A percentile compares a stretch with the other conserved stretches of the same genome.
phyloP scores from a whole-genome alignment of 2,329 filamentous ascomycete genomes.

The Podosphaera xanthii region DNA sequence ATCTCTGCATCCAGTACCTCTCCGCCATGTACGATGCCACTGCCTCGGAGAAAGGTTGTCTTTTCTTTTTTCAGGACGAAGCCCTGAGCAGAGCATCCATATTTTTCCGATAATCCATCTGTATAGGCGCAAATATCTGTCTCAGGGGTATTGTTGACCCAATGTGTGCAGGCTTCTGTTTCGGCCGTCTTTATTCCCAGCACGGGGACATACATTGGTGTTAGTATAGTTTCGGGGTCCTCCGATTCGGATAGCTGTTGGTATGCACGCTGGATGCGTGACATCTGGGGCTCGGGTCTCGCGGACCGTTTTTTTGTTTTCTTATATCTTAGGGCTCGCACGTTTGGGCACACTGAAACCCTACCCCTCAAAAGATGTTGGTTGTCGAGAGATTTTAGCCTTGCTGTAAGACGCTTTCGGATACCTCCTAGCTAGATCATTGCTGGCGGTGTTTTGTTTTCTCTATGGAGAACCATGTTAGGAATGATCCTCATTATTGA shows the following conservation, averaged over 20 bases:
- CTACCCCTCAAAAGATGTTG: neutral
- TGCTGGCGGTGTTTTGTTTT: no score
- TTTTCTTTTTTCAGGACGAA: neutral
- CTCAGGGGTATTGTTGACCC: neutral
- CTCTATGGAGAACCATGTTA: no score
- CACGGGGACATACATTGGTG: neutral
- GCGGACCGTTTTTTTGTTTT: neutral
- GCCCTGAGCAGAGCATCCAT: neutral
- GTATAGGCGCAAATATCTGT: neutral
- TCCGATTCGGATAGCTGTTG: neutral
- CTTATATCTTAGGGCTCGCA: neutral
- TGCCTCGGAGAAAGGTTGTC: neutral
- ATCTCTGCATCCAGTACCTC: neutral
- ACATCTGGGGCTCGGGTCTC: neutral
- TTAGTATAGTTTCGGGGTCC: neutral
- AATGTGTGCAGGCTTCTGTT: neutral
- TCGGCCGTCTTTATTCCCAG: neutral
- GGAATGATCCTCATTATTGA: no score
- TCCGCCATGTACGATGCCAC: neutral
- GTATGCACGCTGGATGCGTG: neutral
- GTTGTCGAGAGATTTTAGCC: neutral
- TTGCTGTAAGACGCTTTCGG: neutral
- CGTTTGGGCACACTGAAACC: neutral
- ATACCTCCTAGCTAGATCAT: neutral
- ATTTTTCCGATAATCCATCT: neutral